Evolutionary conservation across 176 grass and related monocot genomes (phyloP).

Genomic region (Puccinellia tenuiflora): DNA sequence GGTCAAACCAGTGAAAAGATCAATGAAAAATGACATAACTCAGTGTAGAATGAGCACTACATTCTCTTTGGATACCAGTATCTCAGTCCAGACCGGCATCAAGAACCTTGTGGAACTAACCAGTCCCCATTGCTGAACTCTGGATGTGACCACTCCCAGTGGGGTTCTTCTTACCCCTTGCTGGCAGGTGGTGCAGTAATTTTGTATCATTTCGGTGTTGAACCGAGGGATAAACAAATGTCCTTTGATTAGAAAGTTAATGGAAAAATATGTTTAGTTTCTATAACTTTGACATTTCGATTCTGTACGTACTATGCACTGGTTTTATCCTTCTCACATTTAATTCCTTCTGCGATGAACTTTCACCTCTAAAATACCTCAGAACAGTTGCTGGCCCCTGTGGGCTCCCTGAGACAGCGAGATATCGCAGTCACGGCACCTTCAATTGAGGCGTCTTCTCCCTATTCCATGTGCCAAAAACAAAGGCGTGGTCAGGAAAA

Average conservation of each 20-base stretch:
- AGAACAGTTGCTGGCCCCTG: constrained; percentile 60
- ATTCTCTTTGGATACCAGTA: too few relatives aligned
- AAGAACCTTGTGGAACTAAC: too few relatives aligned
- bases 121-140: not conserved
- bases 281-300: not conserved
- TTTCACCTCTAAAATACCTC: constrained; percentile 43
- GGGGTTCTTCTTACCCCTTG: too few relatives aligned
- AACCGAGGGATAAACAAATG: not conserved
- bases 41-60: too few relatives aligned
- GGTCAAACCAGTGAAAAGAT: too few relatives aligned
- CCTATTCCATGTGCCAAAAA: constrained; percentile 41
- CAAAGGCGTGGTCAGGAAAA: constrained; percentile 6
- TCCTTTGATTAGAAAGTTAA: not conserved
- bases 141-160: too few relatives aligned
- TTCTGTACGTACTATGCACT: not conserved
- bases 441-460: constrained; percentile 94
- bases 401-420: constrained; percentile 61
- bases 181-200: not conserved
- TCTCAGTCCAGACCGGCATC: too few relatives aligned
- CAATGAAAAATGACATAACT: too few relatives aligned
- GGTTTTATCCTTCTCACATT: not conserved
- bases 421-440: constrained; percentile 85
- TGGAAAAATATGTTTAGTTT: not conserved
- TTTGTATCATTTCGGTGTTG: not conserved
- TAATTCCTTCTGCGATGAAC: not conserved